phyloP scores from a whole-genome alignment of 1,139 yeast genomes.

The Magnusiomyces tetraspermus region DNA sequence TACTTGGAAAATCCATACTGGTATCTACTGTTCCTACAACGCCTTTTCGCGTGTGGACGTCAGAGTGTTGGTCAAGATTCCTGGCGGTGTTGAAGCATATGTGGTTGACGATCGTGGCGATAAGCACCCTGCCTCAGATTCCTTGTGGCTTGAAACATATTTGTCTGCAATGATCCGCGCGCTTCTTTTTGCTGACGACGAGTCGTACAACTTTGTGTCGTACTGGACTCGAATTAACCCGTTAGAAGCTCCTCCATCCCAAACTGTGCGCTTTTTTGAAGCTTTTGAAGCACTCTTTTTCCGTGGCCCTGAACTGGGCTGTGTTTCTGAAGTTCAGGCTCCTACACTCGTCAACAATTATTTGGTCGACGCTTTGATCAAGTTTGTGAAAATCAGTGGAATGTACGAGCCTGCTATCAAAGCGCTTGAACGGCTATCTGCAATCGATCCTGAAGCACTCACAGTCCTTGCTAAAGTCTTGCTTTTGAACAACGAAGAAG shows the following conservation, averaged over 20 bases:
- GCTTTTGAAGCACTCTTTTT: constrained; percentile 57
- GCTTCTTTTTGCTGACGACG: constrained; percentile 58
- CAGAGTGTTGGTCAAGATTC: constrained; percentile 57
- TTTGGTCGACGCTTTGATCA: constrained; percentile 65
- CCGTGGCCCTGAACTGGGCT: constrained; percentile 58
- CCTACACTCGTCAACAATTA: constrained; percentile 64
- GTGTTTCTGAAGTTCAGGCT: constrained; percentile 51
- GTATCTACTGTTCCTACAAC: constrained; percentile 58
- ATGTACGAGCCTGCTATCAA: constrained; percentile 50
- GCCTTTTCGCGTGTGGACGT: constrained; percentile 61
- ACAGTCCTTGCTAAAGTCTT: constrained; percentile 53
- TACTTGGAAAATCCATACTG: constrained; percentile 67
- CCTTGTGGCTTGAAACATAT: constrained; percentile 70
- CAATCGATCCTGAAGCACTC: constrained; percentile 42
- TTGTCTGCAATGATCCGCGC: constrained; percentile 67
- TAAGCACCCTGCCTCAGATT: constrained; percentile 32
- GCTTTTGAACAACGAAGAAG: constrained; percentile 60
- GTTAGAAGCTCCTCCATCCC: constrained; percentile 30
- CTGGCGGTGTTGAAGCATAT: constrained; percentile 76
- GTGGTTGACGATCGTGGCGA: constrained; percentile 49
- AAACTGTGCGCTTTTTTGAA: constrained; percentile 47
- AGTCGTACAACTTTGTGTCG: constrained; percentile 52
- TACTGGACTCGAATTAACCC: constrained; percentile 64
- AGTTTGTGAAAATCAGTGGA: constrained; percentile 57
- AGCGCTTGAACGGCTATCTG: constrained; percentile 39